Conservation (phyloP, 2,329 filamentous ascomycete genomes). For the Ophiobolus disseminans region DNA sequence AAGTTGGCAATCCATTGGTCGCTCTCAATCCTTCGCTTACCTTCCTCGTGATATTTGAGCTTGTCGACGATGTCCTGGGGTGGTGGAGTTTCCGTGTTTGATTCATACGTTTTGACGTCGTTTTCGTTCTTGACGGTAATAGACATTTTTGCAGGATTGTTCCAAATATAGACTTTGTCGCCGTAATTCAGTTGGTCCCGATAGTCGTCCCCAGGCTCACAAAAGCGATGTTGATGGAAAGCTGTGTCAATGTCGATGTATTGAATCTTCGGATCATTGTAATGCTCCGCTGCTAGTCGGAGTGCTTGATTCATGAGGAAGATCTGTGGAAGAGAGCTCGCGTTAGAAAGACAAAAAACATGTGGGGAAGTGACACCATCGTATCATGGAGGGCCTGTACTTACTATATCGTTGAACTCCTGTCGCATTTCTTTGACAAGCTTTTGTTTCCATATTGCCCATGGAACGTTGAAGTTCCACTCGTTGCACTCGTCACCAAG, state of each 20-base stretch:
- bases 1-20: background rate
- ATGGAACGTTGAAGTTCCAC: constrained; percentile 5
- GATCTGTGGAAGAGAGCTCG: constrained; percentile 1
- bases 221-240: constrained; percentile 17
- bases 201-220: constrained; percentile 3
- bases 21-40: background rate
- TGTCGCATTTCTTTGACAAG: constrained; percentile 1
- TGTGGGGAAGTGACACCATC: too few species aligned
- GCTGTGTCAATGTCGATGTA: constrained; percentile 15
- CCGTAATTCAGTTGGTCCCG: background rate
- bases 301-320: constrained; percentile 9
- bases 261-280: constrained; percentile 16
- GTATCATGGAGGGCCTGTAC: too few species aligned
- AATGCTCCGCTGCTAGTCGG: constrained; percentile 6
- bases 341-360: too few species aligned
- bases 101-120: background rate
- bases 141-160: background rate
- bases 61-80: constrained; percentile 1
- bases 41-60: background rate
- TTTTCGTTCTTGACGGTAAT: background rate
- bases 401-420: constrained; percentile 11
- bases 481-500: constrained; percentile 1
- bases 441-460: background rate
- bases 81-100: background rate
- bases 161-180: constrained; percentile 8